A percentile compares a stretch with the other conserved stretches of the same genome.
Evolutionary conservation across 164 flowering plant genomes (phyloP).

Genomic region (Houttuynia cordata): DNA sequence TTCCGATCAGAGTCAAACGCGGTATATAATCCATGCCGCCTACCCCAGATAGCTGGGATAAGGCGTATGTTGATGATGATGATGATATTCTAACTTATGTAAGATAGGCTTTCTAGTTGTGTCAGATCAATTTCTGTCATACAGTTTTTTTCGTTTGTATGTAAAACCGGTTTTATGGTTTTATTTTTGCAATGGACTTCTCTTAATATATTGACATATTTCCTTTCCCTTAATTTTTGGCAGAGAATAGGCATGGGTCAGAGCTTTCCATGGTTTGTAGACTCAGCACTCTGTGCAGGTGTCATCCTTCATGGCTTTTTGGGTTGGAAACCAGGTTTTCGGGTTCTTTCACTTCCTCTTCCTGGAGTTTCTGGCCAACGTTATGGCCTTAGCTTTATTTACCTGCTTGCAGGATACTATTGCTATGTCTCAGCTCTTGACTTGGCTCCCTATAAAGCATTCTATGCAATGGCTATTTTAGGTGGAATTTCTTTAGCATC

Average conservation of each 20-base stretch:
- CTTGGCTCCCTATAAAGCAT: constrained; percentile 63
- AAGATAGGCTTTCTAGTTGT: neutral
- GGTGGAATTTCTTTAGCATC: constrained; percentile 44
- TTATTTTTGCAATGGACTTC: neutral
- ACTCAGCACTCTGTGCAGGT: constrained; percentile 60
- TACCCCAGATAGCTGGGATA: too few species aligned
- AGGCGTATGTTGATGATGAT: too few species aligned
- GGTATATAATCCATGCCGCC: too few species aligned
- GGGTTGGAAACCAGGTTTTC: constrained; percentile 50
- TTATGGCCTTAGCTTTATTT: constrained; percentile 42
- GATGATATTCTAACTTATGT: too few species aligned
- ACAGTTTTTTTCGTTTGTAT: neutral
- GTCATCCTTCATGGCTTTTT: constrained; percentile 67
- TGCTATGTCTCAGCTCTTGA: constrained; percentile 55
- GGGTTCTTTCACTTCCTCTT: constrained; percentile 29
- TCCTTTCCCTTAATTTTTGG: constrained; percentile 14
- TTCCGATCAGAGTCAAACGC: too few species aligned
- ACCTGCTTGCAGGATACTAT: constrained; percentile 62
- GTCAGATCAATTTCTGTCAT: neutral
- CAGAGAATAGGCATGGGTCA: constrained; percentile 68
- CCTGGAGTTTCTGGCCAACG: constrained; percentile 29
- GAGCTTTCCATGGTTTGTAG: constrained; percentile 68
- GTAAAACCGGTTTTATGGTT: neutral
- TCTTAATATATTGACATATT: neutral
- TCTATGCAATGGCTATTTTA: constrained; percentile 68